These are phyloP conservation scores for Solanum chmielewskii DNA, from an alignment of 257 asterid genomes.

Conservation along the genomic window DNA sequence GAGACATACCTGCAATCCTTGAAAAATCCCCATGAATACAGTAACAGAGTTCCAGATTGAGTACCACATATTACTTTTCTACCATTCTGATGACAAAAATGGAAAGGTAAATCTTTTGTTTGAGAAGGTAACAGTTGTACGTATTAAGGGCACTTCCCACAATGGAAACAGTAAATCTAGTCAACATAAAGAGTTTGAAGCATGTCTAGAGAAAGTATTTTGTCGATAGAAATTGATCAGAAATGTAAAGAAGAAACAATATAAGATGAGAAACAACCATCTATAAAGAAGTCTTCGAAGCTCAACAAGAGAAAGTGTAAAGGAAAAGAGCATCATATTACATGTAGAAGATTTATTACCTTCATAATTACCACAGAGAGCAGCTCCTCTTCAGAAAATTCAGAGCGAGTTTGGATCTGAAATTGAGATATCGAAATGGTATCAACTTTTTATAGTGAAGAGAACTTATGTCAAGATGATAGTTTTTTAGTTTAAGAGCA, in stretches of 20 bases:
- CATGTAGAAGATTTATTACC: constrained; percentile 30
- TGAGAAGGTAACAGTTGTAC: background rate
- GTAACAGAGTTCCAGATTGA: constrained; percentile 56
- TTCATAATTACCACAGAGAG: constrained; percentile 91
- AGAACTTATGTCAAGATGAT: background rate
- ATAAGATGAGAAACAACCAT: background rate
- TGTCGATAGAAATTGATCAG: background rate
- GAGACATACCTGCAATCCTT: constrained; percentile 80
- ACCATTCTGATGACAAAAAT: constrained; percentile 50
- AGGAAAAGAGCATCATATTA: background rate
- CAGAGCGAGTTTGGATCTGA: constrained; percentile 82
- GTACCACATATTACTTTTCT: constrained; percentile 80
- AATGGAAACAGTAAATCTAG: background rate
- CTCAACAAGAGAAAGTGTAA: background rate
- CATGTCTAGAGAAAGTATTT: background rate
- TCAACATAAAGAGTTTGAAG: background rate
- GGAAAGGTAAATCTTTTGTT: background rate
- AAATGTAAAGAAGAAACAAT: background rate
- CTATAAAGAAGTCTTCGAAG: background rate
- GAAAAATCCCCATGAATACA: constrained; percentile 98
- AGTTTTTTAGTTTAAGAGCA: background rate
- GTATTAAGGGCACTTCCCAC: background rate
- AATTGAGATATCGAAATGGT: background rate
- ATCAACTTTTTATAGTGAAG: background rate
- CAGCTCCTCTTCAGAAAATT: constrained; percentile 88